Conservation (phyloP, 1,139 yeast genomes). For the Yamadazyma atmosphaerica region DNA sequence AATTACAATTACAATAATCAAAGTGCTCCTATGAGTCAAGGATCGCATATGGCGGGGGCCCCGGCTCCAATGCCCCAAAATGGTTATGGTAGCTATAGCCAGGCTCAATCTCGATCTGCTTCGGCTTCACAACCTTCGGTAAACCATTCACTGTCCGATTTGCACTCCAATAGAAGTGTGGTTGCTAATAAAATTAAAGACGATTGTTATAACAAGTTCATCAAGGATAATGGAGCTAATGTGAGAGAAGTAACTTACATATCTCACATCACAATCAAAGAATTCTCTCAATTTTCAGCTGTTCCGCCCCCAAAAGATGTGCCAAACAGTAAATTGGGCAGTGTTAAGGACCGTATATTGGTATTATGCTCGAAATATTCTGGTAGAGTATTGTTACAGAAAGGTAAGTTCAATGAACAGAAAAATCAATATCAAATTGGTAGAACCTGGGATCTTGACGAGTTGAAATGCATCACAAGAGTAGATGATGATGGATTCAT, state of each 20-base stretch:
- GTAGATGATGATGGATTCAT: slow-evolving; percentile 57
- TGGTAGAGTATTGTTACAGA: slow-evolving; percentile 76
- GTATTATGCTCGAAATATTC: slow-evolving; percentile 42
- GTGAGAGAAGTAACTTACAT: slow-evolving; percentile 35
- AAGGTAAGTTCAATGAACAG: slow-evolving; percentile 78
- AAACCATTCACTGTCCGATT: slow-evolving; percentile 1
- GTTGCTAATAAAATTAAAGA: slow-evolving; percentile 35
- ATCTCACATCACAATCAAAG: slow-evolving; percentile 40
- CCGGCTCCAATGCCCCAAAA: neutral
- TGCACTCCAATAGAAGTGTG: slow-evolving; percentile 1
- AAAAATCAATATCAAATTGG: slow-evolving; percentile 82
- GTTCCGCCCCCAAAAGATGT: slow-evolving; percentile 39
- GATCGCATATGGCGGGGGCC: neutral
- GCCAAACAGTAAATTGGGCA: slow-evolving; percentile 32
- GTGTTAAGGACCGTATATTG: slow-evolving; percentile 40
- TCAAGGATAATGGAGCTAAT: slow-evolving; percentile 28
- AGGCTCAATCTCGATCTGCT: slow-evolving; percentile 1
- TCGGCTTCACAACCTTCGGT: slow-evolving; percentile 1
- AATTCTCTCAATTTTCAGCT: slow-evolving; percentile 40
- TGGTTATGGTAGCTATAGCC: neutral
- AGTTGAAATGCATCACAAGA: slow-evolving; percentile 57
- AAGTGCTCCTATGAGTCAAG: neutral
- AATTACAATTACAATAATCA: neutral
- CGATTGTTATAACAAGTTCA: slow-evolving; percentile 43
- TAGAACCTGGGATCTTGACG: slow-evolving; percentile 87